Conservation (phyloP, 306 rosid genomes). For the Abrus precatorius region DNA sequence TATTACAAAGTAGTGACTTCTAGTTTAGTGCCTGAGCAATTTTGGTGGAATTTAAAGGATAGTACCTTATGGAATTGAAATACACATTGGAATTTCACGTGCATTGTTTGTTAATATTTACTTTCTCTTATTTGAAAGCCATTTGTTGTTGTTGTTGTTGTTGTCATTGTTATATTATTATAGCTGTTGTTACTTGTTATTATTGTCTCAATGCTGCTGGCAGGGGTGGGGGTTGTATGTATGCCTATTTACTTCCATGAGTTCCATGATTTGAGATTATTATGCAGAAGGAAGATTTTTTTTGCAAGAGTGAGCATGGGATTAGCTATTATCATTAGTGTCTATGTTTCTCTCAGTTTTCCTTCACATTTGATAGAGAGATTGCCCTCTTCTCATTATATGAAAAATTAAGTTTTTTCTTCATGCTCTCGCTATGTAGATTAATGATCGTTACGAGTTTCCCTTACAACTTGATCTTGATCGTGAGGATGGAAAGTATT, state of each 20-base stretch:
- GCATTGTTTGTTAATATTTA: constrained; percentile 1
- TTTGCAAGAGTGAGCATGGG: constrained; percentile 14
- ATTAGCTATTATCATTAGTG: constrained; percentile 3
- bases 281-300: neutral
- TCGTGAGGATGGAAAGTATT: constrained; percentile 87
- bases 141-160: neutral
- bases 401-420: constrained; percentile 41
- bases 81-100: neutral
- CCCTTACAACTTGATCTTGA: constrained; percentile 96
- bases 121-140: neutral
- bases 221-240: neutral
- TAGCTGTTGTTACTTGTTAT: too few relatives aligned
- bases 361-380: constrained; percentile 9
- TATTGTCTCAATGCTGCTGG: neutral
- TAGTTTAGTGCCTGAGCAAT: neutral
- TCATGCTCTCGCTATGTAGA: constrained; percentile 55
- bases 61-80: neutral
- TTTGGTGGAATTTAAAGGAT: constrained; percentile 22
- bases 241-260: constrained; percentile 6
- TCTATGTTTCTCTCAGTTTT: neutral
- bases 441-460: constrained; percentile 95
- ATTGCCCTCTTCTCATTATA: constrained; percentile 14
- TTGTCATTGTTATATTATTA: too few relatives aligned
- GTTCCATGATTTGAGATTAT: neutral
- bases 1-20: constrained; percentile 21